phyloP scores from a whole-genome alignment of 179 eudicot genomes.

The Silene noctiflora region DNA sequence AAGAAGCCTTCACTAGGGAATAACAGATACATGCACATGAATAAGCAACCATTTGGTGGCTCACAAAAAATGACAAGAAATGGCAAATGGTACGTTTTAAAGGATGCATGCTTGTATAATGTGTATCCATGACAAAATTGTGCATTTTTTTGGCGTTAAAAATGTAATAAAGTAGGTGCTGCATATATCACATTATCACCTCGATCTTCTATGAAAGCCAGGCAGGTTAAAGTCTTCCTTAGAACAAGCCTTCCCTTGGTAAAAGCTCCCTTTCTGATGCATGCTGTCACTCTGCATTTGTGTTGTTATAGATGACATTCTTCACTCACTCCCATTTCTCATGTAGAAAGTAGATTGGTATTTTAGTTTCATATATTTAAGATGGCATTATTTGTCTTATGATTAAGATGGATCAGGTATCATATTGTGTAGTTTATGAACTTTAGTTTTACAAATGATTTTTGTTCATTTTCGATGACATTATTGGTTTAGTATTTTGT shows the following conservation, averaged over 20 bases:
- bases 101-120: not conserved
- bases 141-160: not conserved
- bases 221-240: conserved; percentile 13
- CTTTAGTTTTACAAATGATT: too few relatives aligned
- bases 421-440: too few relatives aligned
- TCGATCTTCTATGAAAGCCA: not conserved
- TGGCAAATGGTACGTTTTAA: not conserved
- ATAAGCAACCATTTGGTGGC: conserved; percentile 1
- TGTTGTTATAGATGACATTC: too few relatives aligned
- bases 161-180: too few relatives aligned
- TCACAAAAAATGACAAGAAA: not conserved
- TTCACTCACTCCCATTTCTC: too few relatives aligned
- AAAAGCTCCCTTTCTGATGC: not conserved
- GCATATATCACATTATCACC: not conserved
- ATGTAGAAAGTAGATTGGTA: too few relatives aligned
- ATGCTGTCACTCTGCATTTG: not conserved
- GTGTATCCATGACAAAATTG: not conserved
- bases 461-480: too few relatives aligned
- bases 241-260: conserved; percentile 21
- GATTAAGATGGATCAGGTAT: too few relatives aligned
- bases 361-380: too few relatives aligned
- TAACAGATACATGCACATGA: not conserved
- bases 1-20: not conserved
- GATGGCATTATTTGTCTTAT: too few relatives aligned
- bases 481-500: too few relatives aligned